These are phyloP conservation scores for Aspergillus hiratsukae DNA, from an alignment of 2,329 filamentous ascomycete genomes.

Conservation along the genomic window DNA sequence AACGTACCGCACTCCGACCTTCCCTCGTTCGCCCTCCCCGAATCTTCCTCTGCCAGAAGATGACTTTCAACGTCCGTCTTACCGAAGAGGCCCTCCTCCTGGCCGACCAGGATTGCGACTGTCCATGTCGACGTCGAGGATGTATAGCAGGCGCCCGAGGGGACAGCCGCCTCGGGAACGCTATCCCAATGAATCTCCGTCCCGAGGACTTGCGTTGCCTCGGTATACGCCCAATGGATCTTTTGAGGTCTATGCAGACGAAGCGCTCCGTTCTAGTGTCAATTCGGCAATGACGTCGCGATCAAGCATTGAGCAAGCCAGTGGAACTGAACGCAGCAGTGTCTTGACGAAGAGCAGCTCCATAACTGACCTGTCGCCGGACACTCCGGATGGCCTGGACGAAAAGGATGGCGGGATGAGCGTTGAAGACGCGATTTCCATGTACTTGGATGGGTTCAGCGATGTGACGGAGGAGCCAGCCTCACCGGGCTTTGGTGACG, in stretches of 20 bases:
- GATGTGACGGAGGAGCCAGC: slow-evolving; percentile 39
- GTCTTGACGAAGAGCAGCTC: slow-evolving; percentile 75
- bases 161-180: slow-evolving; percentile 23
- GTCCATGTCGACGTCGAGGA: slow-evolving; percentile 34
- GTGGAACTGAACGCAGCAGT: slow-evolving; percentile 77
- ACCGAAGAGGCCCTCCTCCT: slow-evolving; percentile 22
- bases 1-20: slow-evolving; percentile 18
- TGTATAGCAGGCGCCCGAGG: slow-evolving; percentile 26
- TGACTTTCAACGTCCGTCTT: slow-evolving; percentile 21
- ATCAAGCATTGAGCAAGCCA: slow-evolving; percentile 54
- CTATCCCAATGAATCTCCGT: slow-evolving; percentile 18
- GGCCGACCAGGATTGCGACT: slow-evolving; percentile 28
- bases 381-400: slow-evolving; percentile 64
- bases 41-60: slow-evolving; percentile 16
- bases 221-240: slow-evolving; percentile 29
- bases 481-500: slow-evolving; percentile 26
- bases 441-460: slow-evolving; percentile 57
- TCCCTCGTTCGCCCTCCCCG: slow-evolving; percentile 15
- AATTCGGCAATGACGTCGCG: slow-evolving; percentile 57
- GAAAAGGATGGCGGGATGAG: slow-evolving; percentile 51
- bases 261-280: slow-evolving; percentile 51
- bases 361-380: slow-evolving; percentile 54
- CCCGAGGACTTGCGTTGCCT: slow-evolving; percentile 24
- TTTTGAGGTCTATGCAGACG: slow-evolving; percentile 27
- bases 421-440: slow-evolving; percentile 57